Evolutionary conservation across 108 stramenopile species (phyloP), one percentile per base, ranked within the genome.

Genomic region (Fragilaria radians): DNA sequence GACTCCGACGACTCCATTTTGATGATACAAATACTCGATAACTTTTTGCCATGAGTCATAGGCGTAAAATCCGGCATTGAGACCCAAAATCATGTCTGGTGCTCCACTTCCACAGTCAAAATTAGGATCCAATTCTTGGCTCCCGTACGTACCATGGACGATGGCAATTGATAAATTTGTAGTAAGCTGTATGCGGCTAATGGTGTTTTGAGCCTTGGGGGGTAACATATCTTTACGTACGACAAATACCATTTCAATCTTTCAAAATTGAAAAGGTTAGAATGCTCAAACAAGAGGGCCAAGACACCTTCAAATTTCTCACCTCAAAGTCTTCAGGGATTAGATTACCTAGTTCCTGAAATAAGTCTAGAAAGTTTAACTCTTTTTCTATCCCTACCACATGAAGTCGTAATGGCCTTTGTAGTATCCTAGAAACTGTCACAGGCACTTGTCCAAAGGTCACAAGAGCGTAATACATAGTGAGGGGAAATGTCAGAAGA

Each of bases 341-440:
- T 7, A 92, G 59, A 61, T 71, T 87, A 18, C 59, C 72, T 2
- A 89, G 50, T 66, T 94, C 92, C 27, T 66, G 29, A 65, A 94
- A 94, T 0, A 89, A 48, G 73, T 89, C 88, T 48, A 94, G 33
- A 73, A 94, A 94, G 52, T 94, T 89, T 46, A 88, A 46, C 66
- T 94, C 92, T 76, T 94, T 94, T 50, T 94, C 92, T 24, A 82
- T 70, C 0, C 92, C 92, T 26, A 94, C 92, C 14, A 89, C 59
- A 63, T 94, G 88, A 25, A 94, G 64, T 27, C 82, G 71, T 18
- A 94, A 59, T 7, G 79, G 79, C 2, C 88, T 72, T 17, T 78
- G 57, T 28, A 94, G 61, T 87, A 94, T 94, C 14, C 74, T 71
- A 14, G 88, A 67, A 0, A 94, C 92, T 2, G 80, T 85, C 4